Base-by-base conservation (phyloP, 2,329 filamentous ascomycete species). In the Paradendryphiella salina region DNA sequence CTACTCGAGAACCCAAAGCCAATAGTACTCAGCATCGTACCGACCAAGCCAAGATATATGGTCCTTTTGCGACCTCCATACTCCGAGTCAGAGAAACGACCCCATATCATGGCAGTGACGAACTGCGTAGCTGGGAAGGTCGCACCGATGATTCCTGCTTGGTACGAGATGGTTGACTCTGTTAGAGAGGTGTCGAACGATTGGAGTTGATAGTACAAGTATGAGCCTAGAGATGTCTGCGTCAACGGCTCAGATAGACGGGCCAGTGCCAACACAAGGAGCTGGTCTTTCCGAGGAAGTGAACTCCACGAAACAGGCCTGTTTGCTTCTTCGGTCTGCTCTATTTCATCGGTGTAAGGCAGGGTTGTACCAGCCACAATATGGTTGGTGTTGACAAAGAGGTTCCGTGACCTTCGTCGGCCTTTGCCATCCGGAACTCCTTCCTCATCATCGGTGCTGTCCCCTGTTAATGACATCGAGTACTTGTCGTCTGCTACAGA, bases 201-300 rank as follows among this genome's bases (percentile, higher is more conserved):
- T 61, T 84, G 85, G n/a, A 96, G 82, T 71, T 94, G 89, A 72
- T 93, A 95, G 74, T 90, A 95, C 78, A 95, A 85, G 73, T 95
- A 95, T 1, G 88, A 82, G 11, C 70, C 69, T 2, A 73, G 61
- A 1, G 70, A 73, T 0, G 88, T 91, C 66, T 94, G 88, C 0
- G 89, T 88, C 29, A 96, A 76, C 3, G 90, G 90, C 68, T 96
- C 91, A 9, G 88, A 90, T 17, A 96, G 77, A 21, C 91, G 84
- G 7, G 90, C 87, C 36, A 95, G 75, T 0, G 87, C 90, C 41
- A 96, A 79, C 50, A 96, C 85, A 23, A 86, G 75, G 15, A 96
- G 80, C 73, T 96, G 90, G 37, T 83, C 79, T 72, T 91, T 95
- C 50, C 83, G 80, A 0, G 91, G 91, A 1, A 96, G 77, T 10